These are phyloP conservation scores for Hordeum pubiflorum DNA, from an alignment of 202 grass and related monocot species.

Conservation along the genomic window DNA sequence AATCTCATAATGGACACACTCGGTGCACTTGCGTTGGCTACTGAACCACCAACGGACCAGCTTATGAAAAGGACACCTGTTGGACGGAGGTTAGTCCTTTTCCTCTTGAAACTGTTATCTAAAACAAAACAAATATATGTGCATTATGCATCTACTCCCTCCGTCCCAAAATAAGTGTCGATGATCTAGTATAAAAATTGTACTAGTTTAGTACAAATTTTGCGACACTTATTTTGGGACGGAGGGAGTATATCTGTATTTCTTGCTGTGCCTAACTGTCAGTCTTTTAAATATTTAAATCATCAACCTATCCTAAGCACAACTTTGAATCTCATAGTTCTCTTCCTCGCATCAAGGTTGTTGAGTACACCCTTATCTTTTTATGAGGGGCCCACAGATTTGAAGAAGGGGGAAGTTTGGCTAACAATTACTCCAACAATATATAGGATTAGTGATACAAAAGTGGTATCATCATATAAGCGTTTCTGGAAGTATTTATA, in stretches of 20 bases:
- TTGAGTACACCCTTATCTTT: neutral
- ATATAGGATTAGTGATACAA: neutral
- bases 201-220: too few relatives aligned
- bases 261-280: neutral
- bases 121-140: slow-evolving; percentile 5
- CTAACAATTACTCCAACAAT: neutral
- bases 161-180: too few relatives aligned
- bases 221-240: too few relatives aligned
- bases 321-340: neutral
- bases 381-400: neutral
- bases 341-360: neutral
- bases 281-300: neutral
- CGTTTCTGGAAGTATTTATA: neutral
- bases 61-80: slow-evolving; percentile 73
- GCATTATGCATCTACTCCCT: neutral
- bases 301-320: neutral
- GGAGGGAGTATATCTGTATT: neutral
- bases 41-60: slow-evolving; percentile 82
- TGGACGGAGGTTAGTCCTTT: slow-evolving; percentile 50
- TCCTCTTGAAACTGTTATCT: slow-evolving; percentile 22
- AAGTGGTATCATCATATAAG: neutral
- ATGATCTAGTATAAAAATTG: too few relatives aligned
- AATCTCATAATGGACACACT: slow-evolving; percentile 99
- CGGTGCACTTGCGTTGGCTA: slow-evolving; percentile 94
- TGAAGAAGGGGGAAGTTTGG: neutral